Percentiles rank a stretch among this genome's conserved stretches.
These are phyloP conservation scores for Fomitopsis pinicola DNA, from an alignment of 1,284 basidiomycete genomes.

Conservation along the genomic window DNA sequence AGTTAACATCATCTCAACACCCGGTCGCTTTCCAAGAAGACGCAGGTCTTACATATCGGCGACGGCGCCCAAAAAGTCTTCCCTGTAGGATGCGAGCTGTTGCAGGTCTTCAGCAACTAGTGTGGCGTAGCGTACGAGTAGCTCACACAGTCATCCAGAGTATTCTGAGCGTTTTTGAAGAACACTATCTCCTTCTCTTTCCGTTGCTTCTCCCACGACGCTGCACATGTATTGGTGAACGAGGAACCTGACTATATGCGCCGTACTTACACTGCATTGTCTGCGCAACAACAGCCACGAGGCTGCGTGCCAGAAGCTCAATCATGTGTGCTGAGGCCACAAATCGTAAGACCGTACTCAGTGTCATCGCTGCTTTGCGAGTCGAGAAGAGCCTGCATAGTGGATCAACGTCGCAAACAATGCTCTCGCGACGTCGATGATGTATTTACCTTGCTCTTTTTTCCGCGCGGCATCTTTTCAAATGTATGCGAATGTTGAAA, in stretches of 20 bases:
- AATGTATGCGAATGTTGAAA: too few relatives aligned
- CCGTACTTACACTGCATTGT: conserved; percentile 24
- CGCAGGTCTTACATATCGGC: conserved; percentile 16
- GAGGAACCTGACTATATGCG: neutral
- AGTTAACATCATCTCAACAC: too few relatives aligned
- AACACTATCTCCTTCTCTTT: conserved; percentile 30
- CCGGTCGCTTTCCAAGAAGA: neutral
- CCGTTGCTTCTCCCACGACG: conserved; percentile 36
- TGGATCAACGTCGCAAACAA: too few relatives aligned
- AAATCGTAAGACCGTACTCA: conserved; percentile 4
- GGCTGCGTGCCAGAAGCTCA: conserved; percentile 6
- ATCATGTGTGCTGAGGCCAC: too few relatives aligned
- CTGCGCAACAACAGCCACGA: conserved; percentile 22
- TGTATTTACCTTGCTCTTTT: too few relatives aligned
- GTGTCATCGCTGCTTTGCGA: conserved; percentile 15
- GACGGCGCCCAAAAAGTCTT: conserved; percentile 15
- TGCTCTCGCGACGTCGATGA: too few relatives aligned
- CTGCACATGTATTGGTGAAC: conserved; percentile 15
- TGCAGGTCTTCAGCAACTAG: neutral
- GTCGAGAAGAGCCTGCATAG: conserved; percentile 8
- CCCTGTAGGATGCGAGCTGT: conserved; percentile 12
- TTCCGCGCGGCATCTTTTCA: too few relatives aligned
- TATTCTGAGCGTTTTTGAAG: conserved; percentile 22
- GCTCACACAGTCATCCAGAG: conserved; percentile 28
- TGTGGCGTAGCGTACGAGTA: neutral